Percentiles rank a stretch among this genome's conserved stretches.
These are phyloP conservation scores for Phaeoacremonium minimum DNA, from an alignment of 2,329 filamentous ascomycete species.

Conservation along the genomic window DNA sequence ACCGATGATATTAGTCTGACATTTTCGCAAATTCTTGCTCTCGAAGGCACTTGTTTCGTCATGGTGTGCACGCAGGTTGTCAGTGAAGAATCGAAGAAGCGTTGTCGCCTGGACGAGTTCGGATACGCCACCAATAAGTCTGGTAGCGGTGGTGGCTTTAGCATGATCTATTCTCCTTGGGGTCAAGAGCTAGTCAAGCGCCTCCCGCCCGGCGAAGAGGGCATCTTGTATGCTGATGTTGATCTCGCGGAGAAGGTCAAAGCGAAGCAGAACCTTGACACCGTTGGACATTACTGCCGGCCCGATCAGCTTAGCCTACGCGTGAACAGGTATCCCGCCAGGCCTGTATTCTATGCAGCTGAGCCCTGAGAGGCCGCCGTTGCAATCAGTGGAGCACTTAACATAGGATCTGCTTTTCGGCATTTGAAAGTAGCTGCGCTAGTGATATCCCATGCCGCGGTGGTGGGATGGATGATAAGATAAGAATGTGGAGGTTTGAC, in stretches of 20 bases:
- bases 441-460: too few relatives aligned
- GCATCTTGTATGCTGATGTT: slow-evolving; percentile 46
- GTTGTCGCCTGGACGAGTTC: neutral
- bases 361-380: too few relatives aligned
- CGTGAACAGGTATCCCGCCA: slow-evolving; percentile 22
- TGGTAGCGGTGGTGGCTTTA: slow-evolving; percentile 41
- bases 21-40: slow-evolving; percentile 15
- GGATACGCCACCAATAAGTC: slow-evolving; percentile 15
- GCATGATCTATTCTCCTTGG: slow-evolving; percentile 47
- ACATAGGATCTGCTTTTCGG: too few relatives aligned
- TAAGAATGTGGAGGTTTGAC: too few relatives aligned
- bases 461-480: too few relatives aligned
- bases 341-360: slow-evolving; percentile 1
- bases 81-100: slow-evolving; percentile 11
- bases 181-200: slow-evolving; percentile 26
- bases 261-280: slow-evolving; percentile 32
- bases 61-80: slow-evolving; percentile 16
- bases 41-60: slow-evolving; percentile 18
- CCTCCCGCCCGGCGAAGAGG: slow-evolving; percentile 34
- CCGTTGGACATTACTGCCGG: slow-evolving; percentile 29
- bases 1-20: slow-evolving; percentile 11
- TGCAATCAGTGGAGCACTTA: too few relatives aligned
- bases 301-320: slow-evolving; percentile 35
- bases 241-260: slow-evolving; percentile 37
- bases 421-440: too few relatives aligned